phyloP scores from a whole-genome alignment of 2,329 filamentous ascomycete species.

The Pseudogymnoascus verrucosus region DNA sequence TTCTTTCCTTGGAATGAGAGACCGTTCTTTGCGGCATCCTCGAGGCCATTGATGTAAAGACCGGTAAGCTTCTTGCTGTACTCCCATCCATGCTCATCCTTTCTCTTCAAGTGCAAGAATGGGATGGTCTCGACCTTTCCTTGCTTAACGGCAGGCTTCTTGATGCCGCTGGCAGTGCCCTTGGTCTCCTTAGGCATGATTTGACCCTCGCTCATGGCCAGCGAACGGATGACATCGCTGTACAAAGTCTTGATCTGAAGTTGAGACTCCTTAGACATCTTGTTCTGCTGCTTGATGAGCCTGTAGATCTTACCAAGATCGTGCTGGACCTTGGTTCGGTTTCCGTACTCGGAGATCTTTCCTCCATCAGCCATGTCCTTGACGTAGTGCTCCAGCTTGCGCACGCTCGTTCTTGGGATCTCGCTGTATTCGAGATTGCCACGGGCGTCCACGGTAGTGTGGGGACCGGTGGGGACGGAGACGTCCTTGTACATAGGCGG shows the following conservation, averaged over 20 bases:
- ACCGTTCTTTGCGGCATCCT: conserved; percentile 78
- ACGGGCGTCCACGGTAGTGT: conserved; percentile 83
- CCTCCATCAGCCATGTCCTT: conserved; percentile 97
- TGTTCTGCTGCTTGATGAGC: conserved; percentile 96
- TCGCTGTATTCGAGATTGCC: conserved; percentile 93
- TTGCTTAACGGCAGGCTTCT: conserved; percentile 47
- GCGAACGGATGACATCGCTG: conserved; percentile 83
- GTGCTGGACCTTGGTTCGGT: conserved; percentile 95
- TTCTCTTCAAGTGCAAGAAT: conserved; percentile 94
- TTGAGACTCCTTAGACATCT: conserved; percentile 91
- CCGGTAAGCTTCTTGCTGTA: conserved; percentile 99
- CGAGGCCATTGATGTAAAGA: conserved; percentile 83
- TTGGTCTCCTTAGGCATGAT: conserved; percentile 84
- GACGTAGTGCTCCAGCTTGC: conserved; percentile 97
- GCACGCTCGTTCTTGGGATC: conserved; percentile 74
- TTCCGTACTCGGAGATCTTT: conserved; percentile 97
- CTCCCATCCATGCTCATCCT: conserved; percentile 90
- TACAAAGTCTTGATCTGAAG: conserved; percentile 95
- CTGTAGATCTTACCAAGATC: conserved; percentile 94
- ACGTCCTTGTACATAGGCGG: conserved; percentile 96
- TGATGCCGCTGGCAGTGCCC: conserved; percentile 43
- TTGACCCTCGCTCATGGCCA: conserved; percentile 97
- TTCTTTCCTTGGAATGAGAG: conserved; percentile 93
- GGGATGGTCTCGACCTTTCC: conserved; percentile 96
- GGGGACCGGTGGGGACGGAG: conserved; percentile 79